These are phyloP conservation scores for Phanerodontia chrysosporium DNA, from an alignment of 768 basidiomycete genomes.

Conservation along the genomic window DNA sequence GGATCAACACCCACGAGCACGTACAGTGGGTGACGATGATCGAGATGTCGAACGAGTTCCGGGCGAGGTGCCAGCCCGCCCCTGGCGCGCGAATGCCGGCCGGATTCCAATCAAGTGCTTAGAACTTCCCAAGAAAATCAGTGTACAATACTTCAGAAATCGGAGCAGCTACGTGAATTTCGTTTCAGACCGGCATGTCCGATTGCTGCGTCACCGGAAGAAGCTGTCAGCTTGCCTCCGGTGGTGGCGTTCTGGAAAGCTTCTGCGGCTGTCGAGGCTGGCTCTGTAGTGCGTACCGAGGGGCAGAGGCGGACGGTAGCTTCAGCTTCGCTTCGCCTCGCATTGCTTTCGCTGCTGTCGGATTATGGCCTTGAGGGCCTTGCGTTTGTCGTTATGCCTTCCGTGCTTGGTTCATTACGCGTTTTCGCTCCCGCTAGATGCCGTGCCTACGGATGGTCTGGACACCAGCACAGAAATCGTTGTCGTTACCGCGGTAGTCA, in stretches of 20 bases:
- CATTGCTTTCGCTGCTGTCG: not conserved
- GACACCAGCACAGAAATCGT: slow-evolving; percentile 3
- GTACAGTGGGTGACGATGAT: slow-evolving; percentile 70
- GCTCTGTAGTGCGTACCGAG: not conserved
- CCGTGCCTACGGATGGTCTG: not conserved
- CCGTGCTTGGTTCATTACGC: not conserved
- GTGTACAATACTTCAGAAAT: not conserved
- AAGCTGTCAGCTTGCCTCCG: not conserved
- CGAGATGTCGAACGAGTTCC: slow-evolving; percentile 62
- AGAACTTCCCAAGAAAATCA: not conserved
- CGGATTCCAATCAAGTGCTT: slow-evolving; percentile 21
- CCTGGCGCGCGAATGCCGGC: slow-evolving; percentile 53
- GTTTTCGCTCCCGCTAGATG: slow-evolving; percentile 7
- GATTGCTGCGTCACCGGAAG: no score
- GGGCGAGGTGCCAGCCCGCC: slow-evolving; percentile 44
- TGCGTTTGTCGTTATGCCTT: not conserved
- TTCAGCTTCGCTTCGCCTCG: not conserved
- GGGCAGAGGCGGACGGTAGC: not conserved
- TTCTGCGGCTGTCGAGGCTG: not conserved
- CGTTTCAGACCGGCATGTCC: no score
- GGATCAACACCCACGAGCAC: slow-evolving; percentile 65
- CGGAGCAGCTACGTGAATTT: no score
- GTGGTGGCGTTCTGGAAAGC: not conserved
- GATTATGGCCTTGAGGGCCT: slow-evolving; percentile 13
- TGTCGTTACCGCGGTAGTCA: slow-evolving; percentile 13